These are phyloP conservation scores for Fusarium citri DNA, from an alignment of 2,329 filamentous ascomycete genomes.

Conservation along the genomic window DNA sequence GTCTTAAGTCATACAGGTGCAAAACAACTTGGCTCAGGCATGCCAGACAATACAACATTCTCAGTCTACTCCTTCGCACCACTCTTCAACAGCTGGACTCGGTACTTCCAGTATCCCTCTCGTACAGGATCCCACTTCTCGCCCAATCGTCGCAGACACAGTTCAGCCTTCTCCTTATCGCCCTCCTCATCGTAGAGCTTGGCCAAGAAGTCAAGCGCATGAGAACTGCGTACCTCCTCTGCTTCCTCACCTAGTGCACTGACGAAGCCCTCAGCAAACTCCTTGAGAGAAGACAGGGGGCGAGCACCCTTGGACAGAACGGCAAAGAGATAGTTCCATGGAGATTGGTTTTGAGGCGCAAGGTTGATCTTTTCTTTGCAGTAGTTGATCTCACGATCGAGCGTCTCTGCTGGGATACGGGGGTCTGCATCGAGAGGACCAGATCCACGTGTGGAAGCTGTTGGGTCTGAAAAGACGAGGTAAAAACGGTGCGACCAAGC, in stretches of 20 bases:
- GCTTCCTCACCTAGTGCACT: conserved; percentile 58
- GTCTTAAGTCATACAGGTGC: not conserved
- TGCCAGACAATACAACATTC: not conserved
- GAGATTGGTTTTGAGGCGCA: conserved; percentile 92
- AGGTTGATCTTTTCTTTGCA: conserved; percentile 77
- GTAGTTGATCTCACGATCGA: conserved; percentile 81
- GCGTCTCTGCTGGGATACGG: conserved; percentile 68
- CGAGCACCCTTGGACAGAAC: conserved; percentile 75
- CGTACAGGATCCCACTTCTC: conserved; percentile 92
- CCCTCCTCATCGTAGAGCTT: conserved; percentile 72
- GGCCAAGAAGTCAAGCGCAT: conserved; percentile 77
- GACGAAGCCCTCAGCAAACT: conserved; percentile 65
- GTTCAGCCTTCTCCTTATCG: conserved; percentile 70
- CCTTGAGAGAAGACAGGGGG: conserved; percentile 57
- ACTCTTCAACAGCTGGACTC: conserved; percentile 47
- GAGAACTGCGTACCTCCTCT: conserved; percentile 69
- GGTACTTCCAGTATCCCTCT: conserved; percentile 89
- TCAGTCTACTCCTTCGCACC: conserved; percentile 19
- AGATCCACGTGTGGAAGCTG: conserved; percentile 58
- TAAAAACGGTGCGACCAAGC: conserved; percentile 99
- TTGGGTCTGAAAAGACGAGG: conserved; percentile 79
- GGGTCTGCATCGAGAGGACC: conserved; percentile 65
- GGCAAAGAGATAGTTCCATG: conserved; percentile 92
- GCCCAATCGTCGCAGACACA: conserved; percentile 78
- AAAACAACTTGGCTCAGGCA: not conserved